A percentile compares a stretch with the other conserved stretches of the same genome.
These are phyloP conservation scores for Malus hybrid DNA, from an alignment of 331 rosid genomes.

Conservation along the genomic window DNA sequence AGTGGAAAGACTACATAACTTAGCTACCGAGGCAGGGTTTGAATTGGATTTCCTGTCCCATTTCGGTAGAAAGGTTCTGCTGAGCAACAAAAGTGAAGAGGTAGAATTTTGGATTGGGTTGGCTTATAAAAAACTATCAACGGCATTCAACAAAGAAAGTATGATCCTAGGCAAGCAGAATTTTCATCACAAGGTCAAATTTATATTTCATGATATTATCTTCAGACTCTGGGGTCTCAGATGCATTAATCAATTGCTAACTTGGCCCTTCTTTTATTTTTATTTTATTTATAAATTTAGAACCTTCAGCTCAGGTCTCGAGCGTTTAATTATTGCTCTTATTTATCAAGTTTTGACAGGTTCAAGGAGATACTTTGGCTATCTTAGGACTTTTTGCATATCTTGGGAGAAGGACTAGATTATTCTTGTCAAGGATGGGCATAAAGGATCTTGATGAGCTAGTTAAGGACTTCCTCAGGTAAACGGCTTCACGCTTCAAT, in stretches of 20 bases:
- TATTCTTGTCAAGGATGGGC: constrained; percentile 52
- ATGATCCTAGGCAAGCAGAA: constrained; percentile 24
- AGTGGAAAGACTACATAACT: constrained; percentile 50
- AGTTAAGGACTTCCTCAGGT: constrained; percentile 63
- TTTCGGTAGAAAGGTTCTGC: constrained; percentile 51
- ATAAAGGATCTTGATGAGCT: constrained; percentile 56
- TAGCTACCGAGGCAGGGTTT: constrained; percentile 63
- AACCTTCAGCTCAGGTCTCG: background rate
- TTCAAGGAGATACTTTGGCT: constrained; percentile 47
- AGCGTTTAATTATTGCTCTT: constrained; percentile 10
- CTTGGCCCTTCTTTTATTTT: background rate
- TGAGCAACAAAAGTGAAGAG: constrained; percentile 49
- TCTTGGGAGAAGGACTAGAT: constrained; percentile 65
- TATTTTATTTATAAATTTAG: background rate
- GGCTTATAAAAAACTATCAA: constrained; percentile 51
- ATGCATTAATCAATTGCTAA: constrained; percentile 2
- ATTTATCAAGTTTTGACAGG: constrained; percentile 27
- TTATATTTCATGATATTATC: constrained; percentile 8
- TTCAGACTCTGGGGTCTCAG: constrained; percentile 6
- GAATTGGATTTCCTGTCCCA: constrained; percentile 45
- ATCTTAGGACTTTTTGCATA: constrained; percentile 58
- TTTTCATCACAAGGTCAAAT: constrained; percentile 40
- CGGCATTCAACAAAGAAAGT: constrained; percentile 37
- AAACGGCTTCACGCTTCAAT: constrained; percentile 6
- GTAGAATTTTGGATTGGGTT: constrained; percentile 68